These are phyloP conservation scores for Crithidia bombi DNA, from an alignment of 208 protist genomes.

Conservation along the genomic window DNA sequence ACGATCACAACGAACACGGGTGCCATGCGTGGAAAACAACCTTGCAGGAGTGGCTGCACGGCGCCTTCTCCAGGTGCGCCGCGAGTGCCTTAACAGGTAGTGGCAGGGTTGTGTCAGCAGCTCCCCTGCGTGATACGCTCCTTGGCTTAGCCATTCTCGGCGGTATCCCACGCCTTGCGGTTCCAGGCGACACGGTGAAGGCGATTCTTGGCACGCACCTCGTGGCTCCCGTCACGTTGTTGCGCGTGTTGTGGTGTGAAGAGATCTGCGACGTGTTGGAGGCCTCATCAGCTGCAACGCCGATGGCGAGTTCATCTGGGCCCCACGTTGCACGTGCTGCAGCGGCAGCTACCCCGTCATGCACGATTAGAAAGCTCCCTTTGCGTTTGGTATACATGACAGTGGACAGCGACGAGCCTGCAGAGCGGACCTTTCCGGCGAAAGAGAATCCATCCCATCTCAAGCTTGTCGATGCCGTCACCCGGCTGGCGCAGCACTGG, in stretches of 20 bases:
- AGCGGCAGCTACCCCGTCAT: not conserved
- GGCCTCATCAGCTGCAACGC: slow-evolving; percentile 28
- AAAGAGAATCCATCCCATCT: slow-evolving; percentile 17
- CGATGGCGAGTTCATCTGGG: not conserved
- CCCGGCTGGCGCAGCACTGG: slow-evolving; percentile 18
- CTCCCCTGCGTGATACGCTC: slow-evolving; percentile 39
- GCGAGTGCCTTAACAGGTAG: not conserved
- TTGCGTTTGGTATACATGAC: slow-evolving; percentile 70
- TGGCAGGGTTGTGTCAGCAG: not conserved
- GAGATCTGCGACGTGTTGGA: slow-evolving; percentile 78
- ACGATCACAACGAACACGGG: slow-evolving; percentile 12
- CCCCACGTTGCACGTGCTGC: not conserved
- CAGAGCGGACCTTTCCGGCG: slow-evolving; percentile 16
- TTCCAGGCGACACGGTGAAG: slow-evolving; percentile 66
- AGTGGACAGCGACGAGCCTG: slow-evolving; percentile 36
- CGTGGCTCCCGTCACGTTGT: slow-evolving; percentile 43
- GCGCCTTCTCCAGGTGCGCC: slow-evolving; percentile 31
- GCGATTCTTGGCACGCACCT: slow-evolving; percentile 55
- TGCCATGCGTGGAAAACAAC: slow-evolving; percentile 56
- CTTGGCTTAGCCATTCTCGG: slow-evolving; percentile 72
- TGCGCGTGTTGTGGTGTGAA: slow-evolving; percentile 62
- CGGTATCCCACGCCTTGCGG: slow-evolving; percentile 62
- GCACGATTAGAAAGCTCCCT: slow-evolving; percentile 39
- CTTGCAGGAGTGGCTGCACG: slow-evolving; percentile 68
- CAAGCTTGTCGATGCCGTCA: slow-evolving; percentile 36